phyloP scores from a whole-genome alignment of 2,329 filamentous ascomycete species.

The Xylariaceae sp. region DNA sequence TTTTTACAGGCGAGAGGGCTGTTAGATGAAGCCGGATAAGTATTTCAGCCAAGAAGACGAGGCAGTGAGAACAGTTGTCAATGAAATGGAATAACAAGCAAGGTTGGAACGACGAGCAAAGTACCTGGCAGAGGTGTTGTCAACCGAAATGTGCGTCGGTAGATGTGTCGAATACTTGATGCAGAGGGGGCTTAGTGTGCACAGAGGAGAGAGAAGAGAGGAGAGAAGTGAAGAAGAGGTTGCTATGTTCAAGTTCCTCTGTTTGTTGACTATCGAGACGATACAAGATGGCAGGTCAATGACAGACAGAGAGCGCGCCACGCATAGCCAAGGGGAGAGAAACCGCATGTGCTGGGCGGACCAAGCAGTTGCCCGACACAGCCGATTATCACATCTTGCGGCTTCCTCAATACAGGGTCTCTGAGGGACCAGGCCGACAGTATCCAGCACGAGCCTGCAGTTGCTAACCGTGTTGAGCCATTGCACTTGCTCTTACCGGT shows the following conservation, averaged over 20 bases:
- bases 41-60: conserved; percentile 21
- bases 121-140: conserved; percentile 18
- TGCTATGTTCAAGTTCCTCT: not conserved
- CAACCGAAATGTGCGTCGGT: conserved; percentile 17
- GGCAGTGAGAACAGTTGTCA: conserved; percentile 17
- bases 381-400: not conserved
- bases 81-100: conserved; percentile 24
- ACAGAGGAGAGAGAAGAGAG: not conserved
- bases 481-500: not conserved
- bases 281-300: not conserved
- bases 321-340: not conserved
- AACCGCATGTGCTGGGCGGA: not conserved
- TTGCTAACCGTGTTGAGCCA: not conserved
- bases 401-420: not conserved
- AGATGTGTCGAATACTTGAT: conserved; percentile 19
- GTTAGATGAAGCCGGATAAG: conserved; percentile 19
- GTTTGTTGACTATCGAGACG: not conserved
- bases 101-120: conserved; percentile 19
- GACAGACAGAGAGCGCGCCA: not conserved
- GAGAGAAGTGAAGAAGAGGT: conserved; percentile 2
- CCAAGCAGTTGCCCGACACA: not conserved
- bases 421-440: not conserved
- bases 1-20: conserved; percentile 36
- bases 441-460: not conserved
- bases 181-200: conserved; percentile 2